Evolutionary conservation across 495 filamentous ascomycete genomes (phyloP), one percentile per base, ranked within the genome.

Genomic region (Lophiotrema nucula): DNA sequence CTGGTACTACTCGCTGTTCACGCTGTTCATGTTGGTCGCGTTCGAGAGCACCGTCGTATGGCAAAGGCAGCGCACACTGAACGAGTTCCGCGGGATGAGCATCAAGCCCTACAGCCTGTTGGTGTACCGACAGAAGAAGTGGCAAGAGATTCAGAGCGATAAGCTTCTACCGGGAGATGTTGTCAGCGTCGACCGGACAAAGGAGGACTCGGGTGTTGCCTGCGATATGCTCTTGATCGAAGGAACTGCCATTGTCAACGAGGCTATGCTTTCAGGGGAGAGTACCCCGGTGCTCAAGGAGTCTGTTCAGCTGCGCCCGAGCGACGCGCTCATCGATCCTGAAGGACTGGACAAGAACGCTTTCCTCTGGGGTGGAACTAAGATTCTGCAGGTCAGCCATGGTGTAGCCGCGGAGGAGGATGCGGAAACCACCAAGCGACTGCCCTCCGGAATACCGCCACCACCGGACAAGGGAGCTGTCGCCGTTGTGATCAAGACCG

Each of bases 1-100:
- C 75, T 99, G 93, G 93, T 99, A 99, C 76, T 99, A 97, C 72
- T 99, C 93, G 57, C 80, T 99, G 12, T 99, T 99, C 69, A 97
- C 93, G 1, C 84, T 97, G 19, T 92, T 97, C 76, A 97, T 97
- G 93, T 84, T 99, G 28, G 87, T 97, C 58, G 87, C 82, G 42
- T 99, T 99, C 69, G 93, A 99, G 77, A 96, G 92, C 72, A 99
- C 93, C 6, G 93, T 99, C 16, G 93, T 99, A 11, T 99, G 93
- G 93, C 93, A 99, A 76, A 84, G 93, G 56, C 93, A 99, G 78
- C 82, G 92, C 54, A 97, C 93, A n/a, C 71, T 99, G 61, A 92
- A 79, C 66, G 93, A 99, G 71, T 99, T 99, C 76, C 90, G 93
- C 44, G 90, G 92, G 57, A 99, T 99, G 93, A 96, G 88, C 79